Evolutionary conservation across 1,284 basidiomycete genomes (phyloP), one percentile per base, ranked within the genome.

Genomic region (Chiua sp.): DNA sequence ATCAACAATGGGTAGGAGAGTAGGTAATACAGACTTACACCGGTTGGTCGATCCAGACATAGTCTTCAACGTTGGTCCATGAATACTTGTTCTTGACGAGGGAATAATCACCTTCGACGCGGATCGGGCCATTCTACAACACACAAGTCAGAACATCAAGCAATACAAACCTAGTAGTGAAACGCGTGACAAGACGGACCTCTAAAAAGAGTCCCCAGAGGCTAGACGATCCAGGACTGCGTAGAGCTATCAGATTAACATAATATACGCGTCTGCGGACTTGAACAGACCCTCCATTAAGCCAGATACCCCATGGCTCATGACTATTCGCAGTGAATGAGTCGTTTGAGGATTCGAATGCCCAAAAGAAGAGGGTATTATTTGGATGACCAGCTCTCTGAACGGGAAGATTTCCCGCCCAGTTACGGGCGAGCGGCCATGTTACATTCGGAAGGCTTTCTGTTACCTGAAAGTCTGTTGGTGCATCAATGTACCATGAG

Each of bases 301-400:
- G 73, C 88, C 88, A 91, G 51, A 91, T 87, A 10, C 81, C 83
- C n/a, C 89, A 91, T 11, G 88, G 89, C 33, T 83, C 78, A 11
- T 70, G 71, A 39, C 66, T 69, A 33, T 70, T 63, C 5, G 71
- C 65, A 2, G 87, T 87, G 48, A 91, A 75, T 4, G 88, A 90
- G 0, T 88, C 88, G 4, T 78, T 71, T 1, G 77, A 75, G 54
- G 83, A 84, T 68, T 92, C 90, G 60, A 87, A 84, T 1, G 79
- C 89, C 80, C 85, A 84, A 70, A 91, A 92, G 77, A 77, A 90
- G 85, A n/a, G n/a, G n/a, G n/a, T n/a, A n/a, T n/a, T n/a, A n/a
- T n/a, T n/a, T n/a, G n/a, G n/a, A n/a, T n/a, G n/a, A n/a, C n/a
- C n/a, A n/a, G n/a, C n/a, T n/a, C n/a, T n/a, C n/a, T n/a, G n/a